These are phyloP conservation scores for Metschnikowia noctiluminum DNA, from an alignment of 805 yeast genomes.

Conservation along the genomic window DNA sequence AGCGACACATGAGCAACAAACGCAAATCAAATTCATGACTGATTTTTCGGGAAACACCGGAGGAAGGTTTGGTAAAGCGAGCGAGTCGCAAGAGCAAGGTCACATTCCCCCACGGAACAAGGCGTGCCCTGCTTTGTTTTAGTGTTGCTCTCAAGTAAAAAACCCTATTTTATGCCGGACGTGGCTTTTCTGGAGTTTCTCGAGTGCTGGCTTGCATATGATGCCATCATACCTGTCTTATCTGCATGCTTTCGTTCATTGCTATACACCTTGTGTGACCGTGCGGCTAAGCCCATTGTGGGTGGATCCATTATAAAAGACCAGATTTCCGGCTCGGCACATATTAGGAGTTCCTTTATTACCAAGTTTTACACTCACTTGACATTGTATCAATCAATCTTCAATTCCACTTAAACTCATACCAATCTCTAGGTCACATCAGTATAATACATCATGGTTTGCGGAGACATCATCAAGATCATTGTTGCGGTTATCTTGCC, in stretches of 20 bases:
- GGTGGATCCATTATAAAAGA: neutral
- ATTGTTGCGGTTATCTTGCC: constrained; percentile 53
- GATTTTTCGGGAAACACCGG: too few species aligned
- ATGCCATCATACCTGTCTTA: neutral
- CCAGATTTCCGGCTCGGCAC: neutral
- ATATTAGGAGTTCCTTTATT: neutral
- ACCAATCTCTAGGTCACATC: neutral
- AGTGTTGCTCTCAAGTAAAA: neutral
- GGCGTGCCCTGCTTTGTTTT: neutral
- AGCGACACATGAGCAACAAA: neutral
- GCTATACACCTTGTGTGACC: constrained; percentile 1
- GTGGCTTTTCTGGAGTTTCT: neutral
- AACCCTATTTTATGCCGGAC: neutral
- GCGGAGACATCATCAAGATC: constrained; percentile 52
- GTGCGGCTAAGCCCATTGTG: constrained; percentile 3
- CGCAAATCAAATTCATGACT: neutral
- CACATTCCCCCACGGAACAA: too few species aligned
- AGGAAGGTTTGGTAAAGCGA: neutral
- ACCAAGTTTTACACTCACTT: neutral
- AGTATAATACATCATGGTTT: constrained; percentile 25
- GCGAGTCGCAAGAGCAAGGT: neutral
- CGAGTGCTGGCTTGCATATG: neutral
- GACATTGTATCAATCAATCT: neutral
- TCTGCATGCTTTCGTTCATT: constrained; percentile 1
- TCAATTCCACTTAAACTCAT: too few species aligned